These are phyloP conservation scores for Stephania cephalantha DNA, from an alignment of 164 flowering plant species.

Conservation along the genomic window DNA sequence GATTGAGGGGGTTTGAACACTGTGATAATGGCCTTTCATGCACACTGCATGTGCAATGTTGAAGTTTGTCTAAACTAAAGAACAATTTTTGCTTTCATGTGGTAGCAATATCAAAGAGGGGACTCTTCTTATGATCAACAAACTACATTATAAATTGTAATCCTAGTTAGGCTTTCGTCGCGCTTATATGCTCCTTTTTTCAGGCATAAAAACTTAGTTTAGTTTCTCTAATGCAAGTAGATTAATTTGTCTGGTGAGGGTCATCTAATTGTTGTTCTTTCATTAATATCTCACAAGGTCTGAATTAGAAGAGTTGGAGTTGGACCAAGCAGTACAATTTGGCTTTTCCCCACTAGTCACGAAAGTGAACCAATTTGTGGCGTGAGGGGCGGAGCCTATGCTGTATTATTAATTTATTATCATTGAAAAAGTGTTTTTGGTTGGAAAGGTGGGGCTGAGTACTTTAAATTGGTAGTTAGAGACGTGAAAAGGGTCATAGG, in stretches of 20 bases:
- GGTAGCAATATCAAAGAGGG: neutral
- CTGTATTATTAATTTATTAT: neutral
- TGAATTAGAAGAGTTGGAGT: neutral
- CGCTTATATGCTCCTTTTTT: no score
- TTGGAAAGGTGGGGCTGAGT: neutral
- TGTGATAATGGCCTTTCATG: conserved; percentile 18
- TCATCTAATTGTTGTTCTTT: no score
- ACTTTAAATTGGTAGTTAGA: neutral
- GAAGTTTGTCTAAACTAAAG: neutral
- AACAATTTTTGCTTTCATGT: neutral
- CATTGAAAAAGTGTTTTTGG: neutral
- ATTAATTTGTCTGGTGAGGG: no score
- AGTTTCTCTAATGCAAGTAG: no score
- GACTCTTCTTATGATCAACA: neutral
- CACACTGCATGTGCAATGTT: conserved; percentile 24
- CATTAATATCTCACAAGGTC: neutral
- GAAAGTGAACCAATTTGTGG: conserved; percentile 2
- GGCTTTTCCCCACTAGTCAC: neutral
- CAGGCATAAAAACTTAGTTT: no score
- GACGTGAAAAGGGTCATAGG: neutral
- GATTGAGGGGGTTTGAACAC: conserved; percentile 35
- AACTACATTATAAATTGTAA: no score
- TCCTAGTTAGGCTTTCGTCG: no score
- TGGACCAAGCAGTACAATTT: neutral
- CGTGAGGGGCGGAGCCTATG: conserved; percentile 10